These are phyloP conservation scores for Allium fistulosum DNA, from an alignment of 106 monocot genomes.

Conservation along the genomic window DNA sequence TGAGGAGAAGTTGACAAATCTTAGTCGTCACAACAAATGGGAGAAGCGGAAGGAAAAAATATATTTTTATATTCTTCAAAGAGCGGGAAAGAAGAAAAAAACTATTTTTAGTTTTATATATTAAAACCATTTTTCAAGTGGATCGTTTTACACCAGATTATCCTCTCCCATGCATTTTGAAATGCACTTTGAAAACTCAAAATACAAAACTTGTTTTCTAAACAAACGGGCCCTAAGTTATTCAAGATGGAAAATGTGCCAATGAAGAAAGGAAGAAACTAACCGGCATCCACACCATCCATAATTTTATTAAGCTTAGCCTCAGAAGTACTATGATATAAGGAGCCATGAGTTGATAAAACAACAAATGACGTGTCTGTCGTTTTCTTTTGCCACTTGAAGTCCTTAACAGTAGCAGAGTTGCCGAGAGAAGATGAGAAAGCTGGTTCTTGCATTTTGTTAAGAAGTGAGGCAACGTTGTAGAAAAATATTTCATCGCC, in stretches of 20 bases:
- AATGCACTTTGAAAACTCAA: no score
- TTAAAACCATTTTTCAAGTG: no score
- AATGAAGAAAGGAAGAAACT: constrained; percentile 1
- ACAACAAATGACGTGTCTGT: constrained; percentile 37
- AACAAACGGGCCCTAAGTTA: no score
- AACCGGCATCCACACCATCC: constrained; percentile 77
- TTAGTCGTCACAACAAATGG: no score
- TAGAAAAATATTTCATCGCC: constrained; percentile 54
- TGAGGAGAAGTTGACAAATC: no score
- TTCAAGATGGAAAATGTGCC: no score
- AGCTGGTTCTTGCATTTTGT: constrained; percentile 42
- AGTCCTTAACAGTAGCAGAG: constrained; percentile 47
- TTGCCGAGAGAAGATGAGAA: constrained; percentile 33
- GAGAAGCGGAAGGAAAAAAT: no score
- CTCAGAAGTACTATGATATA: constrained; percentile 39
- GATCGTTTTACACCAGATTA: not conserved
- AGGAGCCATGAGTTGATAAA: constrained; percentile 46
- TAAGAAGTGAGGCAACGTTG: constrained; percentile 40
- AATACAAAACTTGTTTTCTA: no score
- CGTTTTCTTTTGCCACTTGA: constrained; percentile 51
- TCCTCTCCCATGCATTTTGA: no score
- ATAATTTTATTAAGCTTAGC: constrained; percentile 40
- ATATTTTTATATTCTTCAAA: no score
- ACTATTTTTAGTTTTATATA: no score
- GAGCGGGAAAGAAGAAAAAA: no score